A percentile compares a stretch with the other conserved stretches of the same genome.
Conservation (phyloP, 106 monocot species). For the Dendrobium officinale region DNA sequence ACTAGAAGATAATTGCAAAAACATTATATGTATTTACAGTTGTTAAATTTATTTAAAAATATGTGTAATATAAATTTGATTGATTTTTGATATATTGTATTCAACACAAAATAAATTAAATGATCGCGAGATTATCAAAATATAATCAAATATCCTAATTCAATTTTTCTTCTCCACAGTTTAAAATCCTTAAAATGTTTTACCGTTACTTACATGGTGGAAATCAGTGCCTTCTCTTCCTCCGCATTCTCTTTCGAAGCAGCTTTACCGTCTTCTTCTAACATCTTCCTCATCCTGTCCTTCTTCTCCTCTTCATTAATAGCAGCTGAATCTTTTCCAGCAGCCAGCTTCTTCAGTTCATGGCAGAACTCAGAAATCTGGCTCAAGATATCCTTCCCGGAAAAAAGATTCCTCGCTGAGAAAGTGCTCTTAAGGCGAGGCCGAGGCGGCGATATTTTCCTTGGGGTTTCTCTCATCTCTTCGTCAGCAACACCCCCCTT, state of each 20-base stretch:
- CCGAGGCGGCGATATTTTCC: slow-evolving; percentile 7
- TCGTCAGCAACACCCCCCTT: slow-evolving; percentile 14
- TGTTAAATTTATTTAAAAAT: too few relatives aligned
- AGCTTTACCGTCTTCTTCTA: slow-evolving; percentile 11
- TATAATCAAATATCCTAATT: too few relatives aligned
- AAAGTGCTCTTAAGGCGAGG: slow-evolving; percentile 47
- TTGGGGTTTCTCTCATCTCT: not conserved
- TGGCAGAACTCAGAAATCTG: slow-evolving; percentile 86
- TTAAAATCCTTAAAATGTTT: too few relatives aligned
- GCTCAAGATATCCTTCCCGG: slow-evolving; percentile 32
- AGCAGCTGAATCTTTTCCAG: slow-evolving; percentile 16
- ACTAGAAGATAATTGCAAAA: too few relatives aligned
- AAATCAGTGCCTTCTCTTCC: not conserved
- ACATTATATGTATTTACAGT: too few relatives aligned
- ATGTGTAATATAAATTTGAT: too few relatives aligned
- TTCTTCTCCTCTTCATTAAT: not conserved
- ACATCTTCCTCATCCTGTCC: slow-evolving; percentile 12
- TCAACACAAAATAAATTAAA: too few relatives aligned
- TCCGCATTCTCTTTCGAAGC: not conserved
- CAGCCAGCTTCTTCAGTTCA: slow-evolving; percentile 67
- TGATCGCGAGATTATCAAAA: too few relatives aligned
- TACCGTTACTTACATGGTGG: not conserved
- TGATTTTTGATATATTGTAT: too few relatives aligned
- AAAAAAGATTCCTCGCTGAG: slow-evolving; percentile 78
- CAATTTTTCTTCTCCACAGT: too few relatives aligned